Base-by-base conservation (phyloP, 1,284 basidiomycete species). In the Phellopilus nigrolimitatus region DNA sequence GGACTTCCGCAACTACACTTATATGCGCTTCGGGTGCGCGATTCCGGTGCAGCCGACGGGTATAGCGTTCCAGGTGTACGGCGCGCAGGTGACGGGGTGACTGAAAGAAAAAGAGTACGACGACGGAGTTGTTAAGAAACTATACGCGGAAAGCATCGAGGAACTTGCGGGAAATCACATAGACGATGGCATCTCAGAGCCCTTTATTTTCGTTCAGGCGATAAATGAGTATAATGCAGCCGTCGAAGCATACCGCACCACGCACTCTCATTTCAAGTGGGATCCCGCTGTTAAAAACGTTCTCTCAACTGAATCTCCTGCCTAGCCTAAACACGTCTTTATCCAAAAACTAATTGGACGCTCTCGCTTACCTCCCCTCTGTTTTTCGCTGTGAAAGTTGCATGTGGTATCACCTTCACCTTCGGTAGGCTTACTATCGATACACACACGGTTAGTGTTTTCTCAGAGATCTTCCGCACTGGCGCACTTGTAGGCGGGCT, bases 1-100 rank as follows among this genome's bases (percentile, higher is more conserved):
- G 56, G 82, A 86, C 64, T 83, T 78, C 61, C 73, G 83, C 41
- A 85, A 82, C 62, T 84, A 80, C 58, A 86, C 82, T 1, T 86
- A 86, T 57, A 81, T 82, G 13, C 79, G 76, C 62, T 84, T 80
- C 56, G 82, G 82, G 3, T 70, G 69, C 34, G 75, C 73, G 41
- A 80, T 84, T 47, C 67, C 84, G 43, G 55, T 63, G 15, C 80
- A 86, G 60, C 79, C 78, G 0, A 74, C 71, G 13, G 75, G 78
- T 4, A 71, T 66, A 55, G 82, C 75, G 5, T 85, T 83, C 60
- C 84, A 86, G 59, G 63, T 85, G 6, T 85, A 73, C 73, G 81
- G 83, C 58, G 64, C 68, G 17, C 68, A 74, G 55, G 68, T 68
- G 15, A 62, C 67, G 9, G 54, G 57, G 17, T 69, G 66, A 58